phyloP scores from a whole-genome alignment of 148 eudicot species.

The Amaranthus hypochondriacus region DNA sequence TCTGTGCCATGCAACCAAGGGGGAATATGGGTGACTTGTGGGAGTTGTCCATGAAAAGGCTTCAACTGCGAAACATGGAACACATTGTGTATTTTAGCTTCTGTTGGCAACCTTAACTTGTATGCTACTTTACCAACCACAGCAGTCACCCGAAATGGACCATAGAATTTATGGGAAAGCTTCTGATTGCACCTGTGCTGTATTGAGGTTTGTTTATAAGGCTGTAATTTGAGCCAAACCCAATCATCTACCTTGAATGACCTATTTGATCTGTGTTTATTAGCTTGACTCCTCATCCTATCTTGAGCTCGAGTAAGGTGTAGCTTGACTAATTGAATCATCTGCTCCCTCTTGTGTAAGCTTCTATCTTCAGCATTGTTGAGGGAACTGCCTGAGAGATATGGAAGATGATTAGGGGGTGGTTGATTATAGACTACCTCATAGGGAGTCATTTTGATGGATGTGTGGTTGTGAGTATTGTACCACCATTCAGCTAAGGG shows the following conservation, averaged over 20 bases:
- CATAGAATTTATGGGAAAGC: not conserved
- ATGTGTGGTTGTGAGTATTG: not conserved
- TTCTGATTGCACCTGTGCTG: not conserved
- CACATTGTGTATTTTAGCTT: too few relatives aligned
- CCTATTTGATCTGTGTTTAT: not conserved
- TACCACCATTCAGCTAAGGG: too few relatives aligned
- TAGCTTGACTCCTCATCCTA: not conserved
- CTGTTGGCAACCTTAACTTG: not conserved
- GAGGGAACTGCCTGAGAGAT: not conserved
- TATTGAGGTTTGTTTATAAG: not conserved
- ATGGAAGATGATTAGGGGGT: not conserved
- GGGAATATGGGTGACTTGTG: too few relatives aligned
- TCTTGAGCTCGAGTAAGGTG: not conserved
- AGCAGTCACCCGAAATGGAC: not conserved
- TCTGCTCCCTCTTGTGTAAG: not conserved
- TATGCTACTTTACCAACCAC: not conserved
- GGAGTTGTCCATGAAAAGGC: too few relatives aligned
- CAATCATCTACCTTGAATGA: not conserved
- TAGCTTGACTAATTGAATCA: not conserved
- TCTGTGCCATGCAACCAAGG: too few relatives aligned
- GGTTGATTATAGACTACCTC: conserved; percentile 2
- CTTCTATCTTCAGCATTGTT: not conserved
- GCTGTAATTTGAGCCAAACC: too few relatives aligned
- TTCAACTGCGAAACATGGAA: too few relatives aligned
- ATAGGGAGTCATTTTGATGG: not conserved